Base-by-base conservation (phyloP, 331 rosid genomes). In the Quercus phellos region DNA sequence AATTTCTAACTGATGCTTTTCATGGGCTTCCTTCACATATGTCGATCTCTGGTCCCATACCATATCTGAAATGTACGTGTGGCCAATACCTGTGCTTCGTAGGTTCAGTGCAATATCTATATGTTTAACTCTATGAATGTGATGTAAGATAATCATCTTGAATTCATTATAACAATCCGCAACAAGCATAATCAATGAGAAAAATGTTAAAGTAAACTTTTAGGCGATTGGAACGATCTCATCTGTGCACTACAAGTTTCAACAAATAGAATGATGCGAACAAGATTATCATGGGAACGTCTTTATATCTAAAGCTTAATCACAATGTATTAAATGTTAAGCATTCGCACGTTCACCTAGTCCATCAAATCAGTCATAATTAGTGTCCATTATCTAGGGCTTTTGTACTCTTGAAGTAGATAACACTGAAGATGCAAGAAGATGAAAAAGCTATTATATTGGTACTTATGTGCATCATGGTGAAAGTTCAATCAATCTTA, bases 61-160 rank as follows among this genome's bases (percentile, higher is more conserved):
- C 77, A 69, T 75, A 75, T 80, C 86, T 68, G 78, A 79, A 66
- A 77, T 77, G 73, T 81, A 83, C 88, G 85, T 87, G 89, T 85
- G 90, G 82, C 78, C 72, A 35, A 35, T 55, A 14, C 78, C 73
- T 30, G 5, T 71, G 61, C 77, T 77, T 70, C 75, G 79, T 66
- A 78, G 84, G 74, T 63, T 61, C 66, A 34, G 74, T 63, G 70
- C 66, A 34, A 50, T 21, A 74, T 63, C 19, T 10, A 22, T 30
- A 12, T 46, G 32, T 32, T 63, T 58, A 64, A 17, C 26, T 32
- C 19, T 32, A 10, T 67, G 50, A 61, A 63, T 68, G 12, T 35
- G 17, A 30, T 10, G 55, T 26, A 53, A 42, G 70, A 42, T 54
- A 69, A 81, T 81, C 73, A 78, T 77, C 79, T 59, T 26, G 64